Evolutionary conservation across 257 asterid genomes (phyloP).

Genomic region (Nicotiana tomentosiformis): DNA sequence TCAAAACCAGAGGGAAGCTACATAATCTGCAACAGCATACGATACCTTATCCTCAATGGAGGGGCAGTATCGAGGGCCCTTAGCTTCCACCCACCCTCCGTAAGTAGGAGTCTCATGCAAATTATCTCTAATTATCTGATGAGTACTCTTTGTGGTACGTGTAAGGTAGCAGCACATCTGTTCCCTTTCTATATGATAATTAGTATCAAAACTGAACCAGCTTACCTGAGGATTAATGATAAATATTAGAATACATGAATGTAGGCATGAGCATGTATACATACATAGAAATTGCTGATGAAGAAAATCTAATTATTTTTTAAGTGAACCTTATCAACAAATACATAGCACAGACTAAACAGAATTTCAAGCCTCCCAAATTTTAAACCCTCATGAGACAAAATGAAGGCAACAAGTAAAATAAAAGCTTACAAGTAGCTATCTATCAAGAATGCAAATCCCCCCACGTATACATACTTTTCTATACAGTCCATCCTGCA

Average conservation of each 20-base stretch:
- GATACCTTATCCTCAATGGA: conserved; percentile 94
- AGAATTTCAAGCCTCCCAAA: not conserved
- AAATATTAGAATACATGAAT: not conserved
- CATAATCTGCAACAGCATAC: conserved; percentile 11
- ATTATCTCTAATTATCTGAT: conserved; percentile 74
- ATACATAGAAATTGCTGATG: not conserved
- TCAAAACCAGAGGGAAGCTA: conserved; percentile 1
- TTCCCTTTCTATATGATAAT: conserved; percentile 71
- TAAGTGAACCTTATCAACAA: not conserved
- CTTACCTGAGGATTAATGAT: conserved; percentile 43
- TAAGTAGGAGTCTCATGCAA: conserved; percentile 97
- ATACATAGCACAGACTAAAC: not conserved
- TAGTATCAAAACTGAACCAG: conserved; percentile 98
- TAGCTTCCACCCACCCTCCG: conserved; percentile 99
- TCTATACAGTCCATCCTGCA: not conserved
- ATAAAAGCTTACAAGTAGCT: not conserved
- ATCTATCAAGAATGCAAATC: not conserved
- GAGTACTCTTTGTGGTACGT: conserved; percentile 87
- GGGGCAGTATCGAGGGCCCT: conserved; percentile 99
- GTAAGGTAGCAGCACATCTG: conserved; percentile 98
- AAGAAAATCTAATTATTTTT: not conserved
- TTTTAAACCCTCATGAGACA: not conserved
- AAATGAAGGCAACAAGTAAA: not conserved
- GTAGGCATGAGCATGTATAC: not conserved
- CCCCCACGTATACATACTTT: not conserved